A percentile compares a stretch with the other conserved stretches of the same genome.
Conservation (phyloP, 495 filamentous ascomycete genomes). For the Pseudomonodictys pantanalensis region DNA sequence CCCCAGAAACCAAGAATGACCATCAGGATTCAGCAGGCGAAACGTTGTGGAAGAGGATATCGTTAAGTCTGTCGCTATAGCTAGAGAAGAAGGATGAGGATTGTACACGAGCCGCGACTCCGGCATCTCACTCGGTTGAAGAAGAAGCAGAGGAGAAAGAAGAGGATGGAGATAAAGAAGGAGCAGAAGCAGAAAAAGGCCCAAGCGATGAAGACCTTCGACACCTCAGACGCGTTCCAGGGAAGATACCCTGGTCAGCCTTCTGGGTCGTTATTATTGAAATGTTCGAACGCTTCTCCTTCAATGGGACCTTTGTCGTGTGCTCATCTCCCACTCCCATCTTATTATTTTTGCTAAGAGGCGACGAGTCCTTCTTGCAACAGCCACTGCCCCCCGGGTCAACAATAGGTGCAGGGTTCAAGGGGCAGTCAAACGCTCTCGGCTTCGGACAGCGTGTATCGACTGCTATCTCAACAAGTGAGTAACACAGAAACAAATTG, state of each 20-base stretch:
- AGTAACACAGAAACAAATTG: slow-evolving; percentile 22
- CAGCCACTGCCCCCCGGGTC: slow-evolving; percentile 10
- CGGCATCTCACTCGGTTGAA: background rate
- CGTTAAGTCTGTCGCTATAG: too few species aligned
- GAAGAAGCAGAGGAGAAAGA: background rate
- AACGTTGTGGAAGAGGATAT: too few species aligned
- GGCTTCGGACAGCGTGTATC: slow-evolving; percentile 64
- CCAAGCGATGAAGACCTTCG: background rate
- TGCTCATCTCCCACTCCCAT: background rate
- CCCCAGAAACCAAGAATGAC: too few species aligned
- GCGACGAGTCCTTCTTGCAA: background rate
- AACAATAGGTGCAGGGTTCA: background rate
- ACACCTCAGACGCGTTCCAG: background rate
- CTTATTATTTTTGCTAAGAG: background rate
- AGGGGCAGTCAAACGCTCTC: slow-evolving; percentile 58
- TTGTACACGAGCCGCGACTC: too few species aligned
- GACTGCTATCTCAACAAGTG: slow-evolving; percentile 59
- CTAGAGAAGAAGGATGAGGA: too few species aligned
- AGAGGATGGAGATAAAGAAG: background rate
- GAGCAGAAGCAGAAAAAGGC: background rate
- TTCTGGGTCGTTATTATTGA: background rate
- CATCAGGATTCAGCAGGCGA: too few species aligned
- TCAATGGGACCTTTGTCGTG: slow-evolving; percentile 3
- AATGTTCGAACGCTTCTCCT: slow-evolving; percentile 2
- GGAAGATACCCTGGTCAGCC: background rate